phyloP scores from a whole-genome alignment of 192 early-diverging fungal species.

The Chytriomyces hyalinus region DNA sequence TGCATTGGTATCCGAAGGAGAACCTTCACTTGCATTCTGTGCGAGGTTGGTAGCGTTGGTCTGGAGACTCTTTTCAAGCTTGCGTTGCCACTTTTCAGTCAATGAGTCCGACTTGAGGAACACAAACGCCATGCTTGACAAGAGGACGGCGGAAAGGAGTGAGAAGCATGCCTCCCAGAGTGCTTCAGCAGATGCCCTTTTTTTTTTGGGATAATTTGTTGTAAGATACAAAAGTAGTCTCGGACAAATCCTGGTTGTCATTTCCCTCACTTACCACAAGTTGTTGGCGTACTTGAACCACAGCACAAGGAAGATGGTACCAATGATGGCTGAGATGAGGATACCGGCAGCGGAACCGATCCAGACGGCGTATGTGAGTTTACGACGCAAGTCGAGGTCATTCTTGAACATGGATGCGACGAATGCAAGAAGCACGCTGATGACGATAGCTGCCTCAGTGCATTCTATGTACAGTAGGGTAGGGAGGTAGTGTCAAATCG shows the following conservation, averaged over 20 bases:
- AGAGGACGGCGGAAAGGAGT: conserved; percentile 63
- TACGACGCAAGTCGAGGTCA: neutral
- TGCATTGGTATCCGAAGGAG: neutral
- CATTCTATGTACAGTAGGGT: conserved; percentile 4
- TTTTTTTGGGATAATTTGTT: neutral
- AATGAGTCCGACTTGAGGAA: conserved; percentile 72
- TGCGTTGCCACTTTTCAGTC: conserved; percentile 76
- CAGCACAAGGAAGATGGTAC: conserved; percentile 76
- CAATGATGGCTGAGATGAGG: conserved; percentile 70
- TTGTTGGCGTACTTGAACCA: conserved; percentile 66
- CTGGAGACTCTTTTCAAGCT: conserved; percentile 41
- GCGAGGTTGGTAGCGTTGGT: neutral
- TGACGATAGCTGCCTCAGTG: conserved; percentile 84
- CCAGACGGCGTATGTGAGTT: conserved; percentile 61
- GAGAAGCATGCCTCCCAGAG: conserved; percentile 80
- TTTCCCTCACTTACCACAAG: conserved; percentile 42
- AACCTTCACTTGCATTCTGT: neutral
- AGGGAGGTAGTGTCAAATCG: too few relatives aligned
- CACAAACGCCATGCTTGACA: conserved; percentile 68
- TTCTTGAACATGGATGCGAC: conserved; percentile 33
- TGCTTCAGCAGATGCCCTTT: conserved; percentile 50
- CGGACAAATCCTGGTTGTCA: neutral
- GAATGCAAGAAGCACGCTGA: conserved; percentile 84
- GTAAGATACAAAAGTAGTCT: neutral
- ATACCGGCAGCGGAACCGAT: conserved; percentile 74